Base-by-base conservation (phyloP, 2,329 filamentous ascomycete genomes). In the Eurotiales sp. region DNA sequence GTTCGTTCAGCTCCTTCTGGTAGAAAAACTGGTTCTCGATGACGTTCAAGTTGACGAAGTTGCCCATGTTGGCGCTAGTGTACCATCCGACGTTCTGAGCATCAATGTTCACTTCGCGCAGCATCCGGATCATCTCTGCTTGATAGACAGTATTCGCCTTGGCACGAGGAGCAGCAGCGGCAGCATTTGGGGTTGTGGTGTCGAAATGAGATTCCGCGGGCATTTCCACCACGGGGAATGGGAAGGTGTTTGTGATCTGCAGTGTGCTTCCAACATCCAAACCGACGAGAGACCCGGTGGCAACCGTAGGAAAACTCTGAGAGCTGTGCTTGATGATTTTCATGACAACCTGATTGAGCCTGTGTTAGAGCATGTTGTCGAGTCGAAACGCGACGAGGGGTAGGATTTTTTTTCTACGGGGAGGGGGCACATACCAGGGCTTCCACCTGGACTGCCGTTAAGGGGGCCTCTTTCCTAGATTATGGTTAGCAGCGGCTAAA, bases 41-140 rank as follows among this genome's bases (percentile, higher is more conserved):
- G 68, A 96, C 91, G 78, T 87, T 88, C 68, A 87, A 73, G 78
- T 91, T 96, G 79, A 97, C 81, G 64, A 97, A 97, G 80, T 96
- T 97, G 72, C 93, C 93, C 88, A 99, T 95, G 72, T 90, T 96
- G 58, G 91, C 90, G 77, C 90, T 96, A 54, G 90, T 96, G 77
- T 99, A 99, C 91, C 91, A 99, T 64, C 93, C 93, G 55, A 95
- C 90, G 65, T 90, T 95, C 79, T 97, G 96, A 59, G 93, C 93
- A 71, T 99, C 93, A 54, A 97, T 88, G 72, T 97, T 99, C 66
- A 99, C 93, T 75, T 97, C 93, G 71, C 92, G 87, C 57, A 97
- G 77, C 72, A 93, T 90, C 67, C 90, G 88, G 73, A 99, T 92
- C 92, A 97, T 97, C 74, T 99, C 93, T 59, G 84, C 86, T 77